Evolutionary conservation across 306 rosid species (phyloP), one percentile per base, ranked within the genome.

Genomic region (Glycyrrhiza uralensis): DNA sequence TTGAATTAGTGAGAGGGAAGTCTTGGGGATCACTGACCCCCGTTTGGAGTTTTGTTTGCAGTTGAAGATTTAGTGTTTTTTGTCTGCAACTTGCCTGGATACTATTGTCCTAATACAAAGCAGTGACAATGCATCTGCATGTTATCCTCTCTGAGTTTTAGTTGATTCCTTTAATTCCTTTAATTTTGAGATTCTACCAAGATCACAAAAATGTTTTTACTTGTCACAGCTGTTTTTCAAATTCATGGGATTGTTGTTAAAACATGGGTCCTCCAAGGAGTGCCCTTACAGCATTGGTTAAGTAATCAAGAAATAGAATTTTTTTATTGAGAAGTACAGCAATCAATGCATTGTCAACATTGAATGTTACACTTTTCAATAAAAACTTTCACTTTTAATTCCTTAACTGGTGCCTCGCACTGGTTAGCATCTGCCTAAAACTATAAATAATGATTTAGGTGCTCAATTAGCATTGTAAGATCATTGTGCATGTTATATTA

Each of bases 111-210:
- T 50, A 64, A 64, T 55, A 38, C 61, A 17, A 51, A 36, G 29
- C 26, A 44, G 72, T 41, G 35, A 19, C 5, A 17, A 55, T 75
- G 23, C 11, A 9, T 65, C 50, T 71, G 9, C 33, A 66, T 68
- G 14, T 15, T 65, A 22, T 19, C 15, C 26, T 39, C 7, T 33
- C 14, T 7, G 32, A 22, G 23, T 60, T 44, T 61, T 45, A 13
- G 54, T 42, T 61, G 36, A 45, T 78, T 74, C 42, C 61, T 78
- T 35, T 23, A 50, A 54, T 22, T n/a, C n/a, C n/a, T n/a, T n/a
- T n/a, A n/a, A n/a, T 38, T 29, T 5, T 38, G 63, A 30, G 60
- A 49, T 74, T 78, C 47, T 70, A 8, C 30, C 44, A 45, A 47
- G 2, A 23, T 55, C 24, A 50, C 3, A 32, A 8, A 13, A 12